Percentiles rank a stretch among this genome's conserved stretches.
phyloP scores from a whole-genome alignment of 371 early-diverging fungal genomes.

The Mucor irregularis region DNA sequence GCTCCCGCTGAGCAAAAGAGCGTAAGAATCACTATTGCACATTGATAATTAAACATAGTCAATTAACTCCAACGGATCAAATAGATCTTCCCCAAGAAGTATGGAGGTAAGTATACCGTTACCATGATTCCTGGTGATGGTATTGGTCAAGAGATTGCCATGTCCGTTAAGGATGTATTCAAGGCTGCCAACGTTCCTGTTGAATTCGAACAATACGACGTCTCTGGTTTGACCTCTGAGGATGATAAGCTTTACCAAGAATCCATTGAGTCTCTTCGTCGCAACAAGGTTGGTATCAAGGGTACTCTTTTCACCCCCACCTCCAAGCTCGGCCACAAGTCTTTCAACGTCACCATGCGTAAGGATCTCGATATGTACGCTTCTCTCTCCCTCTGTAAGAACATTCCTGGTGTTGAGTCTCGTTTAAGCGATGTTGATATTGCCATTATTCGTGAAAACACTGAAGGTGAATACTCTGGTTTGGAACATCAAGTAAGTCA shows the following conservation, averaged over 20 bases:
- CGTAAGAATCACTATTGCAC: no score
- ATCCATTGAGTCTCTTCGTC: conserved; percentile 85
- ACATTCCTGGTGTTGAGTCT: conserved; percentile 78
- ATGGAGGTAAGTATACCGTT: conserved; percentile 75
- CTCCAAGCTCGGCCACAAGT: conserved; percentile 77
- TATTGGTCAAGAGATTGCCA: conserved; percentile 90
- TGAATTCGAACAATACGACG: conserved; percentile 94
- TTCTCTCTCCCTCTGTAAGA: conserved; percentile 82
- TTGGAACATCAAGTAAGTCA: conserved; percentile 97
- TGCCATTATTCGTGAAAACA: conserved; percentile 98
- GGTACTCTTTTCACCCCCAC: conserved; percentile 95
- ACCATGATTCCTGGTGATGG: conserved; percentile 98
- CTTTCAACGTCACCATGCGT: conserved; percentile 93
- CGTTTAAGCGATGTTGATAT: conserved; percentile 92
- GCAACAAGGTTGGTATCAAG: conserved; percentile 96
- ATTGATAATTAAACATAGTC: no score
- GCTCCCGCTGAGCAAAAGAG: conserved; percentile 45
- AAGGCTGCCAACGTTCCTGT: conserved; percentile 89
- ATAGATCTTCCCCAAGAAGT: conserved; percentile 44
- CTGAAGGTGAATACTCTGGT: conserved; percentile 98
- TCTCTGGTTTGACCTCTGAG: conserved; percentile 82
- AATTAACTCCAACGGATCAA: neutral
- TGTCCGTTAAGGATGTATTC: conserved; percentile 91
- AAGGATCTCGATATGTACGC: conserved; percentile 96
- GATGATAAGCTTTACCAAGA: conserved; percentile 77